phyloP scores from a whole-genome alignment of 2,329 filamentous ascomycete species.

The Venturia pyrina region DNA sequence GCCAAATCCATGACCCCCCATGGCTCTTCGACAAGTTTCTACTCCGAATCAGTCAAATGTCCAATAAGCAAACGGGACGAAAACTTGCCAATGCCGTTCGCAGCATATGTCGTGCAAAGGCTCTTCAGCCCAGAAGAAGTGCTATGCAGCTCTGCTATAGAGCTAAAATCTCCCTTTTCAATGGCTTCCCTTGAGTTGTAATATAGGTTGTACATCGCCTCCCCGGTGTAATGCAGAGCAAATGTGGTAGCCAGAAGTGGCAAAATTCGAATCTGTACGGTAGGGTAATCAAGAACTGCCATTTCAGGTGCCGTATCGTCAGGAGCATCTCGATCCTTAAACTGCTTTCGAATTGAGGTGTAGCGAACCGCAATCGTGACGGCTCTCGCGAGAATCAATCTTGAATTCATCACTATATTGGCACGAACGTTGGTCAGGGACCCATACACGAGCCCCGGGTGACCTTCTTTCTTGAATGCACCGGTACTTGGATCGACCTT shows the following conservation, averaged over 20 bases:
- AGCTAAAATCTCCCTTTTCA: slow-evolving; percentile 39
- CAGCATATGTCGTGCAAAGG: slow-evolving; percentile 42
- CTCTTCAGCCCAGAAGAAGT: slow-evolving; percentile 46
- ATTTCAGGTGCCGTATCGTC: slow-evolving; percentile 29
- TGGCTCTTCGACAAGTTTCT: slow-evolving; percentile 42
- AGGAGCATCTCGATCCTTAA: slow-evolving; percentile 37
- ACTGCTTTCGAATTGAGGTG: slow-evolving; percentile 39
- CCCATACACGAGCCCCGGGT: slow-evolving; percentile 41
- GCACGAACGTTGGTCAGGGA: slow-evolving; percentile 40
- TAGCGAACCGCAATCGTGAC: slow-evolving; percentile 45
- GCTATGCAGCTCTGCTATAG: slow-evolving; percentile 41
- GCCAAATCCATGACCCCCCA: slow-evolving; percentile 46
- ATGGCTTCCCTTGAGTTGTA: slow-evolving; percentile 35
- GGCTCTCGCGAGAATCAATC: slow-evolving; percentile 42
- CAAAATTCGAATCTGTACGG: slow-evolving; percentile 43
- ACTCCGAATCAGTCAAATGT: background rate
- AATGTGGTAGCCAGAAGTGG: slow-evolving; percentile 45
- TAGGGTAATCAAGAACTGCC: slow-evolving; percentile 43
- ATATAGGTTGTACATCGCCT: slow-evolving; percentile 43
- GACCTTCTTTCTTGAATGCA: slow-evolving; percentile 34
- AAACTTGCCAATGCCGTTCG: slow-evolving; percentile 36
- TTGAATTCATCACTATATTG: slow-evolving; percentile 39
- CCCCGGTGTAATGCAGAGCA: slow-evolving; percentile 37
- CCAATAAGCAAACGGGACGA: background rate
- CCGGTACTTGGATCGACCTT: slow-evolving; percentile 37